Evolutionary conservation across 164 flowering plant genomes (phyloP), one percentile per base, ranked within the genome.

Genomic region (Chimonanthus praecox): DNA sequence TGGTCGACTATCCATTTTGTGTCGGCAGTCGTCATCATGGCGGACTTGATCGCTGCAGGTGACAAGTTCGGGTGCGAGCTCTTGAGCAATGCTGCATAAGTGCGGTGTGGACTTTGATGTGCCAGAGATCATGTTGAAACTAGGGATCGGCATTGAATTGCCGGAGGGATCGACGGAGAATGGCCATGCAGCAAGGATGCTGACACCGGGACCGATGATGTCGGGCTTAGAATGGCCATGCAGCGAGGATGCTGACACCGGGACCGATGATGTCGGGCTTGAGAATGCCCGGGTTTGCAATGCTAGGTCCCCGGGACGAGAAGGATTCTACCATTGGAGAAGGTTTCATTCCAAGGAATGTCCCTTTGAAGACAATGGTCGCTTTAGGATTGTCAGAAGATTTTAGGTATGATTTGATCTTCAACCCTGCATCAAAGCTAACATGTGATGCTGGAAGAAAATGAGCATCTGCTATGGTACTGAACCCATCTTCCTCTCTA

Each of bases 81-180:
- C 62, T 81, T 87, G 54, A 87, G 79, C 83, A 88, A 51, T 13
- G 89, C 88, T n/a, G 58, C 86, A 79, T 1, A 86, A 48, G 49
- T 67, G 69, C 6, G 69, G 69, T 3, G 69, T 67, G 4, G 69
- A 67, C 69, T 46, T 67, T 13, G 48, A 67, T 11, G 49, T 45
- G 10, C 87, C 88, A 2, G 85, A 84, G 0, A 74, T 64, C 0
- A 84, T 64, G 68, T 81, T 81, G 70, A 84, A 85, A 0, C 50
- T 72, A 73, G 74, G 78, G 77, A 72, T 47, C 82, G 74, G 68
- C 44, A 58, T 58, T 81, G 80, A 0, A 71, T 71, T 6, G 73
- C 77, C 54, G 0, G 82, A 75, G 3, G 82, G 80, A 4, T 73
- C 77, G 0, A 54, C 33, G 58, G 68, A 13, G n/a, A 75, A 79